Percentiles rank a stretch among this genome's conserved stretches.
These are phyloP conservation scores for Tricholoma saponaceum DNA, from an alignment of 768 basidiomycete genomes.

Conservation along the genomic window DNA sequence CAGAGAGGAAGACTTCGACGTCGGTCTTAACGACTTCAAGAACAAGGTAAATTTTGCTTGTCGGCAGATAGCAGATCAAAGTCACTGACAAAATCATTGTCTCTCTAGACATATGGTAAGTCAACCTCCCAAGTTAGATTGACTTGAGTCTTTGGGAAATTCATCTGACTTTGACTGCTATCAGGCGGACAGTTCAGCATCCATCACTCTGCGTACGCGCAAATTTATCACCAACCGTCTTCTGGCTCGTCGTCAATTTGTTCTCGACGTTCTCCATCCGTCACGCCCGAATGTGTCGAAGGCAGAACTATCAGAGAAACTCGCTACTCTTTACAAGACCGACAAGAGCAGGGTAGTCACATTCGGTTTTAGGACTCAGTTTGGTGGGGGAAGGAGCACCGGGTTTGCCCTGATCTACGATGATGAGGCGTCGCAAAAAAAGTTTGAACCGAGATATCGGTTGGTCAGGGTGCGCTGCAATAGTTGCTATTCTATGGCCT, in stretches of 20 bases:
- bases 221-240: slow-evolving; percentile 99
- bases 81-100: neutral
- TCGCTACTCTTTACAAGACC: slow-evolving; percentile 89
- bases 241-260: slow-evolving; percentile 91
- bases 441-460: slow-evolving; percentile 96
- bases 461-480: slow-evolving; percentile 77
- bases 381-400: slow-evolving; percentile 97
- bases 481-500: slow-evolving; percentile 1
- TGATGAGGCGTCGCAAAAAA: slow-evolving; percentile 89
- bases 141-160: neutral
- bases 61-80: neutral
- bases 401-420: slow-evolving; percentile 99
- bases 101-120: slow-evolving; percentile 16
- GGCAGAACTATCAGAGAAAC: slow-evolving; percentile 87
- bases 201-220: slow-evolving; percentile 94
- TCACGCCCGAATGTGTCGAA: slow-evolving; percentile 91
- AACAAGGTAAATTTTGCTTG: slow-evolving; percentile 17
- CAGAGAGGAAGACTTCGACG: slow-evolving; percentile 22
- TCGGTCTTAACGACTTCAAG: slow-evolving; percentile 38
- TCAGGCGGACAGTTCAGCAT: slow-evolving; percentile 75
- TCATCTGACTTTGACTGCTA: slow-evolving; percentile 13
- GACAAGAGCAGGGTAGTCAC: slow-evolving; percentile 87
- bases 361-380: slow-evolving; percentile 92
- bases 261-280: slow-evolving; percentile 95
- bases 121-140: neutral